These are phyloP conservation scores for Umbellularia californica DNA, from an alignment of 164 flowering plant species.

Conservation along the genomic window DNA sequence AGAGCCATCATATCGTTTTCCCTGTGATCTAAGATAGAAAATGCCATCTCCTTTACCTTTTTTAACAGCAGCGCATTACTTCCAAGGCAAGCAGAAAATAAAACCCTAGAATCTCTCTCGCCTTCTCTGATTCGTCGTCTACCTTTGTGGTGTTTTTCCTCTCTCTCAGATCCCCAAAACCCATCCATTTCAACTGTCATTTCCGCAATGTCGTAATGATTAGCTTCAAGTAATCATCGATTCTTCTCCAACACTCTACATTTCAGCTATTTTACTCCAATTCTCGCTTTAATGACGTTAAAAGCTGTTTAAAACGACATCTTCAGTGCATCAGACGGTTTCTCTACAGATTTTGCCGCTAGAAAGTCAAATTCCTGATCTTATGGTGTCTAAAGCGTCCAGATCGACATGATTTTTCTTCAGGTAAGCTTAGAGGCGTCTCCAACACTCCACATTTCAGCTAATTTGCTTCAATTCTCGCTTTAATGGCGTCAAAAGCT, in stretches of 20 bases:
- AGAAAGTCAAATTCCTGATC: background rate
- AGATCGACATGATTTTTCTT: slow-evolving; percentile 15
- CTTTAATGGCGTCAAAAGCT: background rate
- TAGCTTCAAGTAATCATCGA: background rate
- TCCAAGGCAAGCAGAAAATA: slow-evolving; percentile 47
- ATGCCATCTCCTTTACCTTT: slow-evolving; percentile 29
- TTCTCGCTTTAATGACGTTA: background rate
- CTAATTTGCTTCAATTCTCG: background rate
- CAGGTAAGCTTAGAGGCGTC: background rate
- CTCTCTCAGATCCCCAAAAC: background rate
- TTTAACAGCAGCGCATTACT: slow-evolving; percentile 37
- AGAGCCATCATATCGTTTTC: too few species aligned
- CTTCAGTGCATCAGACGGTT: background rate
- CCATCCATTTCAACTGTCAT: background rate
- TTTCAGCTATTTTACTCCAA: background rate
- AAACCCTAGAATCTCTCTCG: slow-evolving; percentile 15
- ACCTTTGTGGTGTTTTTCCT: background rate
- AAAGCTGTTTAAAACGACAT: background rate
- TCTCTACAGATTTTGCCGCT: background rate
- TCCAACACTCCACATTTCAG: background rate
- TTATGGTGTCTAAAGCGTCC: slow-evolving; percentile 56
- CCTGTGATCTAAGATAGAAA: slow-evolving; percentile 20
- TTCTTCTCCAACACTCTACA: slow-evolving; percentile 3
- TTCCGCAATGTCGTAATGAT: slow-evolving; percentile 1
- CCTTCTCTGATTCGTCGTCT: slow-evolving; percentile 15